Evolutionary conservation across 2,329 filamentous ascomycete genomes (phyloP).

Genomic region (Sporothrix variecibatus): DNA sequence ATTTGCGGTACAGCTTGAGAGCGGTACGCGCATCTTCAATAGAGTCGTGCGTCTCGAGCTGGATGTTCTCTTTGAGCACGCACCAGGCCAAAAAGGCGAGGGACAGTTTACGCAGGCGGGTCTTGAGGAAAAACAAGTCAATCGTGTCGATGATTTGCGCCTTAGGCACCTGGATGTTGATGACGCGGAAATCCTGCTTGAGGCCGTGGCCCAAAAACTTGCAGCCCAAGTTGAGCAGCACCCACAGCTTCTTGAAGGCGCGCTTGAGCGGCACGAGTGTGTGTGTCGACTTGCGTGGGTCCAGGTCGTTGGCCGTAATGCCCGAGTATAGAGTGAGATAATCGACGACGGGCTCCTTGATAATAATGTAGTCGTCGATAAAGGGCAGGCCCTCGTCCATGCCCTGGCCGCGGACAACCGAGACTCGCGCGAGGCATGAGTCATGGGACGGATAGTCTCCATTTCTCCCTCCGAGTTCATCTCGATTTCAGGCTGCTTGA

Average conservation of each 20-base stretch:
- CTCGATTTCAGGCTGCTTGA: conserved; percentile 91
- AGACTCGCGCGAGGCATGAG: conserved; percentile 92
- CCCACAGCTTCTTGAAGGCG: conserved; percentile 97
- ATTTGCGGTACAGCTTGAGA: conserved; percentile 84
- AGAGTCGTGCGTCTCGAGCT: conserved; percentile 87
- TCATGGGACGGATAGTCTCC: conserved; percentile 87
- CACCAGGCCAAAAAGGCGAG: conserved; percentile 90
- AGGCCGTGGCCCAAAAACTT: conserved; percentile 92
- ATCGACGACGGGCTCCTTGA: conserved; percentile 88
- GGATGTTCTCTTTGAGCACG: conserved; percentile 90
- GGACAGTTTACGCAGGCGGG: conserved; percentile 81
- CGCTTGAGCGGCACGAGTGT: conserved; percentile 85
- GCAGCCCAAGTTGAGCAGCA: conserved; percentile 90
- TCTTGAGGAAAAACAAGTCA: conserved; percentile 82
- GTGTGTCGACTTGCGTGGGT: conserved; percentile 74
- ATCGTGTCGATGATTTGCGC: conserved; percentile 92
- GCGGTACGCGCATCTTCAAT: conserved; percentile 95
- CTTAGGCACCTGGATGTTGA: conserved; percentile 94
- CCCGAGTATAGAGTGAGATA: conserved; percentile 94
- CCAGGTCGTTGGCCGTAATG: conserved; percentile 82
- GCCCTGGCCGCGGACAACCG: conserved; percentile 80
- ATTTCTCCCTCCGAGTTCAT: conserved; percentile 93
- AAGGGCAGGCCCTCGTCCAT: conserved; percentile 80
- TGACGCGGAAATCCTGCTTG: conserved; percentile 93
- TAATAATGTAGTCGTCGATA: conserved; percentile 95